Evolutionary conservation across 2,329 filamentous ascomycete genomes (phyloP).

Genomic region (Stagonosporopsis chrysanthemi): DNA sequence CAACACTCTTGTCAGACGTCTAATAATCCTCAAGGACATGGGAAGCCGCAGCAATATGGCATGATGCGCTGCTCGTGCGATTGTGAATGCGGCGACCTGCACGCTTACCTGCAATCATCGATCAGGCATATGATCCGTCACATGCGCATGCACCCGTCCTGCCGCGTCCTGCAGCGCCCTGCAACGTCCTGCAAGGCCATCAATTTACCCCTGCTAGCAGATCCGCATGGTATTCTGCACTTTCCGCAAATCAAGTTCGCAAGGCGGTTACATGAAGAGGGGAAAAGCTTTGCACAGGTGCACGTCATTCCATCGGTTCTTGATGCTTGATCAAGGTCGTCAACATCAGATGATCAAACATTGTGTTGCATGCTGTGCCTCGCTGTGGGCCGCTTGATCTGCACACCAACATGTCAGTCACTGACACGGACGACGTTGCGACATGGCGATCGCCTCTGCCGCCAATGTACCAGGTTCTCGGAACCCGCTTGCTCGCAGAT

Average conservation of each 20-base stretch:
- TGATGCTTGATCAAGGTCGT: slow-evolving; percentile 1
- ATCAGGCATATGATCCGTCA: slow-evolving; percentile 35
- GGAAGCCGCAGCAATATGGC: slow-evolving; percentile 17
- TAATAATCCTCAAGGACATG: slow-evolving; percentile 16
- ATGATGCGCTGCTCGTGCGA: slow-evolving; percentile 21
- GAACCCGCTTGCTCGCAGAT: slow-evolving; percentile 12
- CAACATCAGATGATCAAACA: slow-evolving; percentile 7
- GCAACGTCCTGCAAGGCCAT: slow-evolving; percentile 16
- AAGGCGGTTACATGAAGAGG: slow-evolving; percentile 10
- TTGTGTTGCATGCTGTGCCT: slow-evolving; percentile 9
- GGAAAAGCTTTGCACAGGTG: not conserved
- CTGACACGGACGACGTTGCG: slow-evolving; percentile 16
- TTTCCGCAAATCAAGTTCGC: slow-evolving; percentile 32
- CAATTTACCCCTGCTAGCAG: slow-evolving; percentile 29
- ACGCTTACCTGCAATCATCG: slow-evolving; percentile 28
- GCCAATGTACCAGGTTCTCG: slow-evolving; percentile 20
- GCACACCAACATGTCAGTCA: slow-evolving; percentile 7
- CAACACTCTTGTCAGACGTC: slow-evolving; percentile 15
- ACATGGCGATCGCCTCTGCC: slow-evolving; percentile 17
- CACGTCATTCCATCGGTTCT: slow-evolving; percentile 1
- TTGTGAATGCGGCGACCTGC: slow-evolving; percentile 21
- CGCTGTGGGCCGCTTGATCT: slow-evolving; percentile 2
- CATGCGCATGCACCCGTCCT: slow-evolving; percentile 31
- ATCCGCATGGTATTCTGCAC: slow-evolving; percentile 29
- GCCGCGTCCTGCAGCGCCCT: slow-evolving; percentile 8